These are phyloP conservation scores for Blepharisma stoltei DNA, from an alignment of 73 alveolate genomes.

Conservation along the genomic window DNA sequence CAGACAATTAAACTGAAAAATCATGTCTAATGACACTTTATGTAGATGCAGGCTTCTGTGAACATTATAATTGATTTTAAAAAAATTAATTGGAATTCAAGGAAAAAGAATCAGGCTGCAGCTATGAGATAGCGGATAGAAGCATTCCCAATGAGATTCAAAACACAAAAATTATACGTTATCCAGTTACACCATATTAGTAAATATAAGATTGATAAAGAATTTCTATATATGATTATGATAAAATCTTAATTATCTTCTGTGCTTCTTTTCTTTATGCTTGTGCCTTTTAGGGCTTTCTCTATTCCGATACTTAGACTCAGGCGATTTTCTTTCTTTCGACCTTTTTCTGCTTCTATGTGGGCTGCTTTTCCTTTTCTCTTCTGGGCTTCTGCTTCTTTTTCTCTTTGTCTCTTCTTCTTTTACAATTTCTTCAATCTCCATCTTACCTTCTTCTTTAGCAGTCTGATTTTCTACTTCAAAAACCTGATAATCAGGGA, in stretches of 20 bases:
- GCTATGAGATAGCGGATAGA: constrained; percentile 46
- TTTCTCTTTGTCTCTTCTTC: neutral
- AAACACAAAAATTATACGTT: no score
- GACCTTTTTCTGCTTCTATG: neutral
- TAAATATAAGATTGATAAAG: neutral
- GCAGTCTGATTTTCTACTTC: neutral
- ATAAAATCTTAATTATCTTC: neutral
- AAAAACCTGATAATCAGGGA: constrained; percentile 5
- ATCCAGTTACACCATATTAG: neutral
- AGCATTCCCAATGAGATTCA: no score
- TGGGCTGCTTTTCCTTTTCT: neutral
- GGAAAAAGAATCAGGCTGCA: constrained; percentile 48
- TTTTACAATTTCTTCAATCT: neutral
- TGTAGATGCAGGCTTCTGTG: neutral
- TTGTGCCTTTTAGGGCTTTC: neutral
- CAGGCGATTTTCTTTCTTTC: neutral
- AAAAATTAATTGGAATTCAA: constrained; percentile 44
- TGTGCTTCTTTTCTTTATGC: neutral
- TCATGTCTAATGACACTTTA: neutral
- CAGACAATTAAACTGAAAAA: neutral
- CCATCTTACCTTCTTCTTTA: neutral
- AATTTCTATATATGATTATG: neutral
- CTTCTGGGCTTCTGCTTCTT: neutral
- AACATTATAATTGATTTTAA: no score
- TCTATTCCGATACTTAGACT: neutral